phyloP scores from a whole-genome alignment of 129 eudicot genomes.

The Sambucus nigra region DNA sequence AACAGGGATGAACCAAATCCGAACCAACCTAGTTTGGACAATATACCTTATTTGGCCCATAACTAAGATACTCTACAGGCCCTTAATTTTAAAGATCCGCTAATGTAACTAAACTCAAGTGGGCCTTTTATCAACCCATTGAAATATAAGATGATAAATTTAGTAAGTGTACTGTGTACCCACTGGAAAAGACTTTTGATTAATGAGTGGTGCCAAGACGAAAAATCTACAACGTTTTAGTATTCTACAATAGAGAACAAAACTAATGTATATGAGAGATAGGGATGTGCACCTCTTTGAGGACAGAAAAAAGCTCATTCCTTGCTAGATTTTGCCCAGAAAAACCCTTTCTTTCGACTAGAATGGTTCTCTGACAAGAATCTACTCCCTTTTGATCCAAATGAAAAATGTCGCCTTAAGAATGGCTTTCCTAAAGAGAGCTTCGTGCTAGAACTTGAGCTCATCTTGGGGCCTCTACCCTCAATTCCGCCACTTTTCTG shows the following conservation, averaged over 20 bases:
- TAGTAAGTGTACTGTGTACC: no score
- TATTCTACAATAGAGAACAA: neutral
- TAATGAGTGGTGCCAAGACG: neutral
- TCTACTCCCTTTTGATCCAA: constrained; percentile 53
- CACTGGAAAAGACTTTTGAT: neutral
- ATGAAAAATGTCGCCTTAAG: constrained; percentile 69
- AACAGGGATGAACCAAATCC: no score
- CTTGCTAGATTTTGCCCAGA: constrained; percentile 87
- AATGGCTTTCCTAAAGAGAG: constrained; percentile 57
- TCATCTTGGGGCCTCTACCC: constrained; percentile 42
- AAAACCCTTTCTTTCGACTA: constrained; percentile 50
- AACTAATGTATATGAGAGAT: neutral
- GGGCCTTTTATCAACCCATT: no score
- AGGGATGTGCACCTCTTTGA: constrained; percentile 23
- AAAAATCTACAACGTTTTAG: neutral
- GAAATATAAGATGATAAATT: no score
- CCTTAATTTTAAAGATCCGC: no score
- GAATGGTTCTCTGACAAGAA: constrained; percentile 41
- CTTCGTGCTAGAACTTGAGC: constrained; percentile 67
- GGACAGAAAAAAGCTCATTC: constrained; percentile 30
- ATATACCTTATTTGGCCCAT: no score
- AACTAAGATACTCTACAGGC: no score
- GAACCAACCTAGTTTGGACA: no score
- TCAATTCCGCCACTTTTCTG: constrained; percentile 31
- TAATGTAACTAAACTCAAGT: no score